A percentile compares a stretch with the other conserved stretches of the same genome.
Conservation (phyloP, 2,329 filamentous ascomycete species). For the Chalaropsis thielavioides region DNA sequence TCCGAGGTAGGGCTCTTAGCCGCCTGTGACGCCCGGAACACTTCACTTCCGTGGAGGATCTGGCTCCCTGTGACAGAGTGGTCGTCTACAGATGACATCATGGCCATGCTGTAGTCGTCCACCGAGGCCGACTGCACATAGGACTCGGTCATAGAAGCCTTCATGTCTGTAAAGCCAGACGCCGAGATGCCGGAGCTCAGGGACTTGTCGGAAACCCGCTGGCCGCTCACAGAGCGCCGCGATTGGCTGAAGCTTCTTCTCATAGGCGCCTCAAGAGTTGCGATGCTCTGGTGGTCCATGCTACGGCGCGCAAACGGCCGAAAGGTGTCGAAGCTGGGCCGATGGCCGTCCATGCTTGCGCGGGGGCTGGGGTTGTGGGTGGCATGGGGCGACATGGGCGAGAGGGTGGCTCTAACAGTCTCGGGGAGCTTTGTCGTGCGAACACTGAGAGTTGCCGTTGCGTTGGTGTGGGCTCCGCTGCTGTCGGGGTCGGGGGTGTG, state of each 20-base stretch:
- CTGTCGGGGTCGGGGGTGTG: not conserved
- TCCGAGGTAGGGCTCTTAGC: not conserved
- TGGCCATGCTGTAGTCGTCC: conserved; percentile 58
- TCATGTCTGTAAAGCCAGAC: conserved; percentile 30
- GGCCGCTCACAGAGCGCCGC: conserved; percentile 37
- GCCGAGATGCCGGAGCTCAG: not conserved
- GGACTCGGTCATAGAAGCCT: conserved; percentile 53
- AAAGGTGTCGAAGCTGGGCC: conserved; percentile 40
- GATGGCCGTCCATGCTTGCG: conserved; percentile 37
- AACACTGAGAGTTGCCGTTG: conserved; percentile 21
- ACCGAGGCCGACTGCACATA: conserved; percentile 49
- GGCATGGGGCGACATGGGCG: conserved; percentile 33
- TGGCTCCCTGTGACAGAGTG: conserved; percentile 59
- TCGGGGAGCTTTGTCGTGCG: conserved; percentile 35
- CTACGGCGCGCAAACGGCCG: conserved; percentile 36
- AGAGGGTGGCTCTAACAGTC: conserved; percentile 46
- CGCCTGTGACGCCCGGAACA: conserved; percentile 41
- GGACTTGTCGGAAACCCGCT: conserved; percentile 18
- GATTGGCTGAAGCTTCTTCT: conserved; percentile 51
- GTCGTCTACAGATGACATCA: conserved; percentile 57
- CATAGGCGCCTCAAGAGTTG: conserved; percentile 30
- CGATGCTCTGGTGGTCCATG: conserved; percentile 33
- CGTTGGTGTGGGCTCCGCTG: conserved; percentile 15
- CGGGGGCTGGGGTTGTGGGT: conserved; percentile 38
- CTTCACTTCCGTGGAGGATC: conserved; percentile 72